Evolutionary conservation across 306 rosid genomes (phyloP), one percentile per base, ranked within the genome.

Genomic region (Delonix regia): DNA sequence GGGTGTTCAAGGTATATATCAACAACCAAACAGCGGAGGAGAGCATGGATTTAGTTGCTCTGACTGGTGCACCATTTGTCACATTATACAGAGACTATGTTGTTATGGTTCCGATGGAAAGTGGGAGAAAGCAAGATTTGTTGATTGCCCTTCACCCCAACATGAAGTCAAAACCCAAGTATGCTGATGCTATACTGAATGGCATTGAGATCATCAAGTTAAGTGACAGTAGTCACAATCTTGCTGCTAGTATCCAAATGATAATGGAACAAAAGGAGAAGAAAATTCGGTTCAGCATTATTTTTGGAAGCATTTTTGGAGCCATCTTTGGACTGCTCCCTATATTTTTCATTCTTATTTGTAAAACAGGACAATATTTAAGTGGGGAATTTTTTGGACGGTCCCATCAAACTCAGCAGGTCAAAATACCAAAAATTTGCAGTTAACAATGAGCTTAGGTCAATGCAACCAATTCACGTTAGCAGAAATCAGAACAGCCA

Each of bases 181-280:
- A 71, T 76, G 68, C 71, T 30, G 75, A 86, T 72, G 89, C 80
- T 30, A 57, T 86, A 61, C 55, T 86, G 69, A 86, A 80, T 67
- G 89, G 89, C 7, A 67, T 83, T 61, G 89, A 86, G 68, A 86
- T 86, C 63, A 61, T 83, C 73, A 83, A 86, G 84, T 28, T 86
- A 55, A 86, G 89, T 73, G 78, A 73, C 25, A 33, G 6, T 9
- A 76, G 66, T 41, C 8, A 61, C 69, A 85, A 42, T 78, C 86
- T 85, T 55, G 86, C 80, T 0, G 57, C 83, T 47, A 78, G 39
- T 12, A 63, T 74, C 56, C 77, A 65, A 10, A 51, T 82, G 51
- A 70, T 38, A 59, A 49, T 7, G 34, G 81, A 76, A 15, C 78
- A 7, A 3, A 52, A 55, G 55, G 16, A 48, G 21, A 76, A 25